These are phyloP conservation scores for Colletotrichum spaethianum DNA, from an alignment of 2,329 filamentous ascomycete species.

Conservation along the genomic window DNA sequence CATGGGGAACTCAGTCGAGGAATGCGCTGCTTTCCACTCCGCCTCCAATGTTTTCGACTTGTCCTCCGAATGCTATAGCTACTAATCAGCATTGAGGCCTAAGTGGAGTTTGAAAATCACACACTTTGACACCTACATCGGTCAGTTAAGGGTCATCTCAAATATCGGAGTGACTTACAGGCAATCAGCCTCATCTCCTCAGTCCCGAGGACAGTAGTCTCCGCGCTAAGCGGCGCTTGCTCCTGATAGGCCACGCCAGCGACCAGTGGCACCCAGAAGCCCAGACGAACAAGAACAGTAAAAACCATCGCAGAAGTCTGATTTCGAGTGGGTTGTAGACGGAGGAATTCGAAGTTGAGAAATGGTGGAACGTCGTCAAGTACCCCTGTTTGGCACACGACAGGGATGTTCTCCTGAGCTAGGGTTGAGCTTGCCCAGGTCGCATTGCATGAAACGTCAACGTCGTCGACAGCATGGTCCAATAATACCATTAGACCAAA, in stretches of 20 bases:
- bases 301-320: neutral
- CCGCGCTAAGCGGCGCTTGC: constrained; percentile 6
- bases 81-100: neutral
- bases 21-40: constrained; percentile 24
- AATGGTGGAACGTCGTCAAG: constrained; percentile 19
- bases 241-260: neutral
- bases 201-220: neutral
- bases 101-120: neutral
- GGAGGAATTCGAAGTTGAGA: neutral
- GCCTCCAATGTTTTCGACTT: constrained; percentile 3
- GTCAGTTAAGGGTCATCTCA: neutral
- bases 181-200: constrained; percentile 18
- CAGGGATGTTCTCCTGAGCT: constrained; percentile 19
- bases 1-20: constrained; percentile 17
- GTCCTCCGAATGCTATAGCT: constrained; percentile 1
- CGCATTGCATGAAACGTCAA: constrained; percentile 13
- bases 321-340: neutral
- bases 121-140: constrained; percentile 14
- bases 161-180: constrained; percentile 17
- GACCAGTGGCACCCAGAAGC: neutral
- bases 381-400: constrained; percentile 12
- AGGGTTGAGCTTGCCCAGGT: constrained; percentile 2
- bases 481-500: neutral
- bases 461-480: neutral
- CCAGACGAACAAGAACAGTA: neutral